A percentile compares a stretch with the other conserved stretches of the same genome.
Evolutionary conservation across 2,329 filamentous ascomycete species (phyloP).

Genomic region (Plectosphaerella sp.): DNA sequence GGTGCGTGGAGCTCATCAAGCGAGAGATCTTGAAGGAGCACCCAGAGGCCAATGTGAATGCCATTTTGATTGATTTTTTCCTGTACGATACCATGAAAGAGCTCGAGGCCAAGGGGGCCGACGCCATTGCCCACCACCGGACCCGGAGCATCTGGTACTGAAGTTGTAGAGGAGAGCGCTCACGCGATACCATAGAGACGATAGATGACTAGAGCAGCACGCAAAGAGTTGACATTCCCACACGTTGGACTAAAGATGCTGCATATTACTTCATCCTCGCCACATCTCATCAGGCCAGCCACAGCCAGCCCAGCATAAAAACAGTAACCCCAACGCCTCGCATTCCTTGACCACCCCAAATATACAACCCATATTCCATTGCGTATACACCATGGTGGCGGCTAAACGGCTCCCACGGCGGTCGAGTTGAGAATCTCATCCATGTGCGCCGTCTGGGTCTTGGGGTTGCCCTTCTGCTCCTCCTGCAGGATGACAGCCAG

Average conservation of each 20-base stretch:
- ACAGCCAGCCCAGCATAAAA: background rate
- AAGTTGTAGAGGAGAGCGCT: constrained; percentile 5
- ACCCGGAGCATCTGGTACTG: constrained; percentile 95
- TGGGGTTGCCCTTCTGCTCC: constrained; percentile 49
- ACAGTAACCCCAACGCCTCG: background rate
- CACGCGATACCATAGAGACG: background rate
- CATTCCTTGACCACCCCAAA: background rate
- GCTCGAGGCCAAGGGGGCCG: constrained; percentile 58
- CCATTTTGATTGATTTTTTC: constrained; percentile 95
- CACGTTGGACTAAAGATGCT: background rate
- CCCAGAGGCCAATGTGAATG: constrained; percentile 71
- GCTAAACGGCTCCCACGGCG: constrained; percentile 26
- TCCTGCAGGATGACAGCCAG: constrained; percentile 78
- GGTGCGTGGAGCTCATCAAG: constrained; percentile 87
- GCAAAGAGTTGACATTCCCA: background rate
- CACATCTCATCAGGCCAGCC: too few species aligned
- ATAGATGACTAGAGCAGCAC: background rate
- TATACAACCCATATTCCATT: background rate
- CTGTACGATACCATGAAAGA: constrained; percentile 93
- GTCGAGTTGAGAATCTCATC: constrained; percentile 59
- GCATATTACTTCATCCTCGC: background rate
- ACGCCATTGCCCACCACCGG: constrained; percentile 75
- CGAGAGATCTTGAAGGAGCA: constrained; percentile 73
- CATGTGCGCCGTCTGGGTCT: constrained; percentile 66
- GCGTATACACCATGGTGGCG: background rate